Evolutionary conservation across 2,329 filamentous ascomycete genomes (phyloP), one percentile per base, ranked within the genome.

Genomic region (Ophiobolus disseminans): DNA sequence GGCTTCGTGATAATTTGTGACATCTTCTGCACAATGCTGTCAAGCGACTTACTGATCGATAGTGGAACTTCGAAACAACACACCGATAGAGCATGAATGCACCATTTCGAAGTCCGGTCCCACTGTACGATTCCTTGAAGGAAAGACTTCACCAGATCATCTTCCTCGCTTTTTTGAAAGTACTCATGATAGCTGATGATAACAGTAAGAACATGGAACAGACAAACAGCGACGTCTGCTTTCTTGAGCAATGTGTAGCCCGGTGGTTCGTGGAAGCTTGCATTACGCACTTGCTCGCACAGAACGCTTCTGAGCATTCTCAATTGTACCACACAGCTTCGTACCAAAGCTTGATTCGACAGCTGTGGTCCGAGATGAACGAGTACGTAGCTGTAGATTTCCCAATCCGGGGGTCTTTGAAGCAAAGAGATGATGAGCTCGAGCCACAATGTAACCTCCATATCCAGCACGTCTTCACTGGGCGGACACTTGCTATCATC

Each of bases 1-100:
- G 91, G 87, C 64, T 96, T 92, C 1, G 94, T 97, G 65, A 99
- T 96, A 65, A 97, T 95, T 62, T 92, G 90, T 1, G 92, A 88
- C 90, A 99, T 96, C 69, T 91, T 93, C 64, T 92, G 89, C 45
- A 99, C 80, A 58, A 97, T 90, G 36, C 86, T 88, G 36, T 93
- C 89, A 51, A 97, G 80, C 16, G 86, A 88, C 68, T 93, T 96
- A 67, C 88, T 90, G 41, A 92, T 89, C 10, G 93, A 93, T 14
- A 89, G 82, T 2, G 94, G 92, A 20, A 97, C 83, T 72, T 99
- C 94, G 65, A 97, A 91, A 70, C 92, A 97, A 76, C 93, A 97
- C 51, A 99, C 88, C 0, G 91, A 92, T 16, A 99, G 78, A 0
- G 93, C 93, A 70, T 99, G 93, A 43, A 99, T 96, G 73, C 94